phyloP scores from a whole-genome alignment of 257 asterid genomes.

The Nicotiana paniculata region DNA sequence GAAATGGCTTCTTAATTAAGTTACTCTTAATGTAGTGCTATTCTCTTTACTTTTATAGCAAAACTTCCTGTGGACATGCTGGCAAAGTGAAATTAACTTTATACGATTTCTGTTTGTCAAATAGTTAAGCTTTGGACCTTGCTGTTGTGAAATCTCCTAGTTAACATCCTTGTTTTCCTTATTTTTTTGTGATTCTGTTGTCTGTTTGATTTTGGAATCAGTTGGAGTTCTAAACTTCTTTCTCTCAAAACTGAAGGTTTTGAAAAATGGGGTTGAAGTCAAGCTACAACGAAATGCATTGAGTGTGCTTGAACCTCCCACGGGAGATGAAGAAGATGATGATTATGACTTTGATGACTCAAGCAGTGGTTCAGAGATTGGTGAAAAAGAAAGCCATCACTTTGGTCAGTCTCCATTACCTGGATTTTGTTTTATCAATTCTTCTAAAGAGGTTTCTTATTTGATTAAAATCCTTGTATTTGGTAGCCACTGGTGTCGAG shows the following conservation, averaged over 20 bases:
- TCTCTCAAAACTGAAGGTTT: conserved; percentile 39
- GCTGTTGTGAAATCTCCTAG: background rate
- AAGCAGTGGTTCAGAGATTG: conserved; percentile 74
- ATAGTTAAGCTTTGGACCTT: background rate
- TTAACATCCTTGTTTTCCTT: background rate
- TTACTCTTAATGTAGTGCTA: background rate
- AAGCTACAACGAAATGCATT: conserved; percentile 93
- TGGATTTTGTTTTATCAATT: conserved; percentile 8
- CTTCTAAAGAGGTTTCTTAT: background rate
- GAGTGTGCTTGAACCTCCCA: conserved; percentile 87
- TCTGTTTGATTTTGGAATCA: background rate
- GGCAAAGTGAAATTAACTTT: background rate
- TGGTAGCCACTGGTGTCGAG: conserved; percentile 58
- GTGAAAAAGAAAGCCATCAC: conserved; percentile 46
- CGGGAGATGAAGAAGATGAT: conserved; percentile 76
- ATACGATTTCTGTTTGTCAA: background rate
- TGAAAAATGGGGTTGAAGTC: conserved; percentile 93
- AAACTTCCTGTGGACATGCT: background rate
- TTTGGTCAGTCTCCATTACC: conserved; percentile 45
- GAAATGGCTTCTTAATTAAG: background rate
- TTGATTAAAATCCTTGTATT: conserved; percentile 9
- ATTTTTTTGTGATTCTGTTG: background rate
- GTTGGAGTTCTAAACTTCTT: background rate
- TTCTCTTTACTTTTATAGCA: background rate
- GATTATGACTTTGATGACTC: conserved; percentile 69